Percentiles rank a stretch among this genome's conserved stretches.
phyloP scores from a whole-genome alignment of 2,329 filamentous ascomycete species.

The Fusarium ambrosium region DNA sequence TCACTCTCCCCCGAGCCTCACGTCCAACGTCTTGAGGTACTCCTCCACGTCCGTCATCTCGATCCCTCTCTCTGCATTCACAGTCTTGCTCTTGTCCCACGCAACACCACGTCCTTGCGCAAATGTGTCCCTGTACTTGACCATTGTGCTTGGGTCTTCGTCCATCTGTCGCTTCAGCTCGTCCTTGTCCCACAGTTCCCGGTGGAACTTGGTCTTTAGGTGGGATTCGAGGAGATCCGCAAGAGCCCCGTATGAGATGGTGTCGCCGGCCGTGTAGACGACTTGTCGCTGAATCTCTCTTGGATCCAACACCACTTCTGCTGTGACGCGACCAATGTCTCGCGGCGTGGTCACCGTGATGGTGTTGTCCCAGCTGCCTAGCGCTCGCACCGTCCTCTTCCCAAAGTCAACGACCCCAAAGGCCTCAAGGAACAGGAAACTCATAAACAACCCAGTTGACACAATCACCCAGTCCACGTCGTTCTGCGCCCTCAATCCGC shows the following conservation, averaged over 20 bases:
- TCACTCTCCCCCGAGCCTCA: constrained; percentile 21
- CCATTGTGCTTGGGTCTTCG: constrained; percentile 63
- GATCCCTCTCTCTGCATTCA: constrained; percentile 66
- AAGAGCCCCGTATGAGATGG: constrained; percentile 67
- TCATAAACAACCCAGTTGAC: constrained; percentile 78
- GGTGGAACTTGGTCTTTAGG: constrained; percentile 55
- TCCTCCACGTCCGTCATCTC: constrained; percentile 57
- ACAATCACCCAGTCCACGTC: constrained; percentile 72
- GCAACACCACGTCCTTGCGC: constrained; percentile 69
- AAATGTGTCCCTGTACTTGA: constrained; percentile 74
- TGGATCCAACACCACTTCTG: constrained; percentile 65
- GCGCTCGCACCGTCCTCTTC: constrained; percentile 60
- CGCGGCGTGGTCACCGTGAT: constrained; percentile 73
- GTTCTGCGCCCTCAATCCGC: constrained; percentile 62
- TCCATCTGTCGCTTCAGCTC: constrained; percentile 61
- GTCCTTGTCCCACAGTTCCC: constrained; percentile 64
- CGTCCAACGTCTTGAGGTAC: constrained; percentile 51
- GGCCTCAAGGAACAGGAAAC: constrained; percentile 73
- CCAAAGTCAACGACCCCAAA: constrained; percentile 73
- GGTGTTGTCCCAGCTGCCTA: constrained; percentile 72
- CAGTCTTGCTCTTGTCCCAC: constrained; percentile 68
- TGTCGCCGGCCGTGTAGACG: constrained; percentile 73
- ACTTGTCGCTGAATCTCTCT: constrained; percentile 55
- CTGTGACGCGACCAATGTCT: constrained; percentile 74
- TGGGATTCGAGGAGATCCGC: constrained; percentile 66